A percentile compares a stretch with the other conserved stretches of the same genome.
phyloP scores from a whole-genome alignment of 768 basidiomycete genomes.

The Pleurotus platypus region DNA sequence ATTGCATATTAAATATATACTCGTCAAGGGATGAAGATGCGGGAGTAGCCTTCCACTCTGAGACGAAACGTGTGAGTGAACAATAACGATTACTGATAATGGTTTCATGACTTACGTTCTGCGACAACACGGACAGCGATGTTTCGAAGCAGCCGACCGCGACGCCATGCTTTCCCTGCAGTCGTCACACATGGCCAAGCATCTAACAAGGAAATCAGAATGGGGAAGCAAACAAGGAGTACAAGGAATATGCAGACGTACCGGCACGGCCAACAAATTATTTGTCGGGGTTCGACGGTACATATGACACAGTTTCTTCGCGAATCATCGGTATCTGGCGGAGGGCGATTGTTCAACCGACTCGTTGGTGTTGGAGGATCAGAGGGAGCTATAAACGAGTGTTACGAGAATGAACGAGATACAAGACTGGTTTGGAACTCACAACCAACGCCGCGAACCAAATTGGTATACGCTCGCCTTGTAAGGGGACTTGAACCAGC shows the following conservation, averaged over 20 bases:
- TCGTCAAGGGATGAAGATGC: slow-evolving; percentile 40
- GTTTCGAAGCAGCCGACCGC: slow-evolving; percentile 50
- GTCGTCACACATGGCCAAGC: slow-evolving; percentile 62
- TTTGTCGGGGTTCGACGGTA: slow-evolving; percentile 59
- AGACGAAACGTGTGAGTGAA: too few relatives aligned
- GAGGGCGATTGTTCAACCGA: slow-evolving; percentile 9
- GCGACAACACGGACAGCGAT: slow-evolving; percentile 67
- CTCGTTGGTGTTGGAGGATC: slow-evolving; percentile 21
- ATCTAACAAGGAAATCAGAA: slow-evolving; percentile 21
- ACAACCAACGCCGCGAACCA: slow-evolving; percentile 18
- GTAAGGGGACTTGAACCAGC: slow-evolving; percentile 42
- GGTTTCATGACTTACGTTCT: slow-evolving; percentile 30
- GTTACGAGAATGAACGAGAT: background rate
- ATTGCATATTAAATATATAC: background rate
- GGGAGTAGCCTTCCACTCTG: slow-evolving; percentile 49
- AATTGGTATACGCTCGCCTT: slow-evolving; percentile 39
- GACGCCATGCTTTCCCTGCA: slow-evolving; percentile 61
- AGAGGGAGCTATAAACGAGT: slow-evolving; percentile 20
- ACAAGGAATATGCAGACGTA: slow-evolving; percentile 22
- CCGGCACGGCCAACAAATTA: slow-evolving; percentile 88
- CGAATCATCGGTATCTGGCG: slow-evolving; percentile 13
- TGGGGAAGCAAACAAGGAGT: background rate
- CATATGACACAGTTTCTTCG: slow-evolving; percentile 62
- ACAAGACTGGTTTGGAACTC: background rate
- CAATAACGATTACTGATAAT: background rate